Percentiles rank a stretch among this genome's conserved stretches.
Conservation (phyloP, 768 basidiomycete genomes). For the Amanita subjunquillea region DNA sequence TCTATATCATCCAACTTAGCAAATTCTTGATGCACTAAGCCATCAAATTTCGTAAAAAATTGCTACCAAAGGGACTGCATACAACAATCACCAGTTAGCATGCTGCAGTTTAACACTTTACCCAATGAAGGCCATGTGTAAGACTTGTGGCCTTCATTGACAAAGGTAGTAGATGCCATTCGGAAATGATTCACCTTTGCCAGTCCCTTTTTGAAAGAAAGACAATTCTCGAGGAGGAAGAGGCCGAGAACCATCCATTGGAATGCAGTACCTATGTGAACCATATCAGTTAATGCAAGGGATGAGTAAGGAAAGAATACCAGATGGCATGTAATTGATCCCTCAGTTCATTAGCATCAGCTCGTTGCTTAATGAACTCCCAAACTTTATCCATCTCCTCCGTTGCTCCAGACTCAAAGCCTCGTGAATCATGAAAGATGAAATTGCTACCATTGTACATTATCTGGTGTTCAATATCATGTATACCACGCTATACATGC, state of each 20-base stretch:
- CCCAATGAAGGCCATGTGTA: too few species aligned
- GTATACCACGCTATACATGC: conserved; percentile 19
- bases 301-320: conserved; percentile 10
- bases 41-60: background rate
- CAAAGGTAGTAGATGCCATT: background rate
- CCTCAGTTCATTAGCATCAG: too few species aligned
- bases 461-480: conserved; percentile 21
- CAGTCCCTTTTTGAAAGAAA: conserved; percentile 1
- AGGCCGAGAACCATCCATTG: background rate
- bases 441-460: conserved; percentile 22
- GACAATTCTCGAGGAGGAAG: background rate
- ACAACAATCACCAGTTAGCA: background rate
- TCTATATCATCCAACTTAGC: too few species aligned
- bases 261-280: background rate
- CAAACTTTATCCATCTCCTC: conserved; percentile 14
- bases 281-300: background rate
- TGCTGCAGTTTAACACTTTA: too few species aligned
- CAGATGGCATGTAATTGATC: conserved; percentile 29
- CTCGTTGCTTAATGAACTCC: too few species aligned
- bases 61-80: background rate
- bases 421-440: conserved; percentile 31
- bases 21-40: too few species aligned
- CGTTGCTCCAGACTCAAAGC: conserved; percentile 24
- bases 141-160: too few species aligned
- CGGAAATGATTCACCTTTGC: conserved; percentile 12